Evolutionary conservation across 805 yeast species (phyloP).

Genomic region (Nakazawaea sp.): DNA sequence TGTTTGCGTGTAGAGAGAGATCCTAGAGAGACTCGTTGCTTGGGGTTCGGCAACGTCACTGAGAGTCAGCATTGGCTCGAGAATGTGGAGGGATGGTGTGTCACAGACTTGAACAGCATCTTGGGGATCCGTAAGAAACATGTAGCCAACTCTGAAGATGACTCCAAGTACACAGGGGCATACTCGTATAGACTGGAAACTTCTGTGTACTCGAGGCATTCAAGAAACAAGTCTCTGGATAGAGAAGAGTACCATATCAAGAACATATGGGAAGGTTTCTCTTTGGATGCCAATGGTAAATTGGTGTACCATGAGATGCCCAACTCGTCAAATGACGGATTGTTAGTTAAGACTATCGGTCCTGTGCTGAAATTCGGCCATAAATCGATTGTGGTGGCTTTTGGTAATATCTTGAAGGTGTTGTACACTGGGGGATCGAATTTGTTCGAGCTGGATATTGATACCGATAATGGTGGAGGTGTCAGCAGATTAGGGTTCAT

Average conservation of each 20-base stretch:
- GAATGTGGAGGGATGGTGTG: conserved; percentile 70
- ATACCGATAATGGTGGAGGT: conserved; percentile 27
- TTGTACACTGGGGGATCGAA: conserved; percentile 73
- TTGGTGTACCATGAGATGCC: conserved; percentile 56
- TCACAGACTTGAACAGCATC: conserved; percentile 69
- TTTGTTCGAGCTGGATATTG: conserved; percentile 49
- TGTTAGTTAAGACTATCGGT: conserved; percentile 49
- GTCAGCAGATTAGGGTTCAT: conserved; percentile 23
- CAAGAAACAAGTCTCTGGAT: not conserved
- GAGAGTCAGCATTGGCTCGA: conserved; percentile 66
- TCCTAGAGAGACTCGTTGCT: conserved; percentile 83
- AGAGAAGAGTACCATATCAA: conserved; percentile 5
- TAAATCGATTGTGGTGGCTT: conserved; percentile 67
- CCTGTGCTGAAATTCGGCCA: conserved; percentile 69
- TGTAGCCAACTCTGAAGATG: not conserved
- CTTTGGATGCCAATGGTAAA: conserved; percentile 62
- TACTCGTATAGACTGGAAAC: not conserved
- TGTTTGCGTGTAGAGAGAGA: conserved; percentile 91
- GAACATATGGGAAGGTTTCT: conserved; percentile 76
- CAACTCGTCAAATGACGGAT: conserved; percentile 32
- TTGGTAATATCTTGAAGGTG: conserved; percentile 68
- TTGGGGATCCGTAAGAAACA: conserved; percentile 56
- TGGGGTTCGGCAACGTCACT: conserved; percentile 70
- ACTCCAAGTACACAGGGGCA: conserved; percentile 17
- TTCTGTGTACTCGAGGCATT: not conserved